Percentiles rank a stretch among this genome's conserved stretches.
phyloP scores from a whole-genome alignment of 805 yeast genomes.

The Candida chauliodis region DNA sequence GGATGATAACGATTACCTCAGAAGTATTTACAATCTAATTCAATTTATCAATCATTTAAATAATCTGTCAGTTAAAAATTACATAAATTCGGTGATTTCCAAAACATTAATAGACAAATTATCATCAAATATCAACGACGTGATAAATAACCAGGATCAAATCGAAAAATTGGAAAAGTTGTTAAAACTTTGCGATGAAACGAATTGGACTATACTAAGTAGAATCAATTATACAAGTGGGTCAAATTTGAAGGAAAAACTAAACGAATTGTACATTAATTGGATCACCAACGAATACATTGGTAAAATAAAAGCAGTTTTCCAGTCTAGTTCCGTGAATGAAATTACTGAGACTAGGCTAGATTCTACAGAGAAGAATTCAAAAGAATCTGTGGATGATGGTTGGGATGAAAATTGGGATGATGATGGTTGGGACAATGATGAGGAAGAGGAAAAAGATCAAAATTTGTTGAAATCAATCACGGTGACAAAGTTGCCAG shows the following conservation, averaged over 20 bases:
- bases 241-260: slow-evolving; percentile 17
- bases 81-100: slow-evolving; percentile 25
- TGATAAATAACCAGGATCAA: slow-evolving; percentile 16
- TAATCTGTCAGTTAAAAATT: slow-evolving; percentile 20
- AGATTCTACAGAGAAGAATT: slow-evolving; percentile 1
- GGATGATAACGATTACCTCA: slow-evolving; percentile 11
- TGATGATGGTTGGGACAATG: slow-evolving; percentile 18
- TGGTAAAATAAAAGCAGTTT: slow-evolving; percentile 22
- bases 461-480: not conserved
- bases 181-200: slow-evolving; percentile 9
- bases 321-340: slow-evolving; percentile 10
- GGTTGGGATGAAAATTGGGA: slow-evolving; percentile 22
- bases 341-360: not conserved
- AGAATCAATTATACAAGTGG: slow-evolving; percentile 9
- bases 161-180: slow-evolving; percentile 19
- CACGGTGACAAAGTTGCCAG: slow-evolving; percentile 13
- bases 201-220: slow-evolving; percentile 14
- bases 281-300: slow-evolving; percentile 34
- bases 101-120: slow-evolving; percentile 24
- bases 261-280: slow-evolving; percentile 25
- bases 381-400: slow-evolving; percentile 11
- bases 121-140: slow-evolving; percentile 25
- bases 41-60: slow-evolving; percentile 25
- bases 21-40: slow-evolving; percentile 25
- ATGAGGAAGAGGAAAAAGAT: slow-evolving; percentile 3